Base-by-base conservation (phyloP, 805 yeast genomes). In the Starmerella apicola region DNA sequence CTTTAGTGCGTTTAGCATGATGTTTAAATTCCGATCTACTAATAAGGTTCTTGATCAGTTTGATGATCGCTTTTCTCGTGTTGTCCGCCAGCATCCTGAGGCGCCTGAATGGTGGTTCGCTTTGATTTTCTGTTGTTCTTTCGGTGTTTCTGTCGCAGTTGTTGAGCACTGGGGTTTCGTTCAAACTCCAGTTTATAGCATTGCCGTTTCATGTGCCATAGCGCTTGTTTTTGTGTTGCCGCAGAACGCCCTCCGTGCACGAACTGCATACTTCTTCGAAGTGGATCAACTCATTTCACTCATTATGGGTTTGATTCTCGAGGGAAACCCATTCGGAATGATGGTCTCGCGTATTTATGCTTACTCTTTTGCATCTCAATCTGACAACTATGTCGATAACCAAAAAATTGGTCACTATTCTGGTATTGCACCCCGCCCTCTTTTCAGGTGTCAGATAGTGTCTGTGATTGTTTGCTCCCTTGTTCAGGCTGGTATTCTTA, bases 291-390 rank as follows among this genome's bases (percentile, higher is more conserved):
- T 74, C 45, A 38, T 46, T 40, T 45, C 74, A 54, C 63, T 75
- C 51, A 69, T 75, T 43, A 59, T 70, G 36, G 76, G 78, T 24
- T 71, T 72, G 48, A 72, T 76, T 3, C 51, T 70, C 26, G 74
- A 75, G 17, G 74, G 75, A 35, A 70, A 72, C 39, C 74, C 74
- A 22, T 54, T 63, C 34, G 77, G 76, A 3, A 54, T 70, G 45
- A 68, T 68, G 65, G 61, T 67, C 18, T 54, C 72, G 42, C 72
- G 72, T 43, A 67, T 71, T 1, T 66, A 63, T 37, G 76, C 76
- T 32, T 70, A 73, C 36, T 74, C 74, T 51, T 74, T 75, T 44
- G 77, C 72, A 52, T 68, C 71, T 29, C 81, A 76, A 58, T 79
- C 81, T 10, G 72, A 75, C 44, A 68, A 63, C 53, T 75, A 70